A percentile compares a stretch with the other conserved stretches of the same genome.
Conservation (phyloP, 192 early-diverging fungal genomes). For the Allomyces macrogynus region DNA sequence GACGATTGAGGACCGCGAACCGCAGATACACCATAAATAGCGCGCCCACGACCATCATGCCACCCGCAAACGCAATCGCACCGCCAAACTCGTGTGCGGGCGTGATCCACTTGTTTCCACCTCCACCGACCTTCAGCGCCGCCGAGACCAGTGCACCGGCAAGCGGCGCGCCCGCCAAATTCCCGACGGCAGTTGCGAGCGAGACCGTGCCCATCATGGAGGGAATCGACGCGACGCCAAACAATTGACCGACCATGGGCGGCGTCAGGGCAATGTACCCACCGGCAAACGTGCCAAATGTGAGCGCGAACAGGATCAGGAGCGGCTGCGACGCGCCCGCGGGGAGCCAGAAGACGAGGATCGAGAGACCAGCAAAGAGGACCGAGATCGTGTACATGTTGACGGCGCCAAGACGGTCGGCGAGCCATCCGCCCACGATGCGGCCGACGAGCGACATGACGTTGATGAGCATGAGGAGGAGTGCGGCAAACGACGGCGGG, state of each 20-base stretch:
- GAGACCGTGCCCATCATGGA: not conserved
- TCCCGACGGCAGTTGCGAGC: not conserved
- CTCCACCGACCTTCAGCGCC: not conserved
- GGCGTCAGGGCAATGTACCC: constrained; percentile 20
- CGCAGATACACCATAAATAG: not conserved
- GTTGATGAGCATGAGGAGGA: constrained; percentile 20
- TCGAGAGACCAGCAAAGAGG: constrained; percentile 5
- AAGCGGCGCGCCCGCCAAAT: not conserved
- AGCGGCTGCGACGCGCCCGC: constrained; percentile 12
- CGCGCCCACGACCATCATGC: not conserved
- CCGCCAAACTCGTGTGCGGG: not conserved
- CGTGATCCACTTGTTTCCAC: not conserved
- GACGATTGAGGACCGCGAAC: not conserved
- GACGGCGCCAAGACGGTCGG: constrained; percentile 17
- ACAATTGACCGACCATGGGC: constrained; percentile 12
- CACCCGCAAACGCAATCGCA: not conserved
- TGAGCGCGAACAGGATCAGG: constrained; percentile 15
- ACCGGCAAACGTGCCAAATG: constrained; percentile 16
- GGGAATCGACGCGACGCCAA: constrained; percentile 6
- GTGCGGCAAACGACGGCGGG: constrained; percentile 8
- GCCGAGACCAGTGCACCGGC: not conserved
- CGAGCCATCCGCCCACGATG: constrained; percentile 6
- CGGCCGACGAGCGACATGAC: constrained; percentile 10
- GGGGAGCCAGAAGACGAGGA: constrained; percentile 24
- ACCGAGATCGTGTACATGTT: constrained; percentile 8